A percentile compares a stretch with the other conserved stretches of the same genome.
These are phyloP conservation scores for Colletotrichum kahawae DNA, from an alignment of 2,329 filamentous ascomycete species.

Conservation along the genomic window DNA sequence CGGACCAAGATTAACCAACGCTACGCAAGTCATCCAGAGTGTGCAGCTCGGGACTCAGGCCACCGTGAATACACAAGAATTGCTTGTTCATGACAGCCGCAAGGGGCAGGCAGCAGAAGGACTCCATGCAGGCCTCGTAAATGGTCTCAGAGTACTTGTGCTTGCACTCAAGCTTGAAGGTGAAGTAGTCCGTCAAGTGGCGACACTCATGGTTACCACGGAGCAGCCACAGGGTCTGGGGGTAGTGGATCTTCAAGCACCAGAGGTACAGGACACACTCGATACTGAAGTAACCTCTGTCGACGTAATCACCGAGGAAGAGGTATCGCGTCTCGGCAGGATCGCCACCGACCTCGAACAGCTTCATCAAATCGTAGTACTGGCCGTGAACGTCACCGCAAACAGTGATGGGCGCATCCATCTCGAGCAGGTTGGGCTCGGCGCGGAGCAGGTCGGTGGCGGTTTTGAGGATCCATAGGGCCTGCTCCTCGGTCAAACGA, in stretches of 20 bases:
- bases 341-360: conserved; percentile 97
- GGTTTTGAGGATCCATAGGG: conserved; percentile 89
- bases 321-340: conserved; percentile 95
- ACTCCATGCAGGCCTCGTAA: conserved; percentile 98
- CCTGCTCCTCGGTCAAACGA: conserved; percentile 95
- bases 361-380: conserved; percentile 99
- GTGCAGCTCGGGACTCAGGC: conserved; percentile 93
- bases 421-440: conserved; percentile 96
- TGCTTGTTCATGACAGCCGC: conserved; percentile 99
- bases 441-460: conserved; percentile 86
- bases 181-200: conserved; percentile 99
- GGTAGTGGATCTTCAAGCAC: conserved; percentile 99
- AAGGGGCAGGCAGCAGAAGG: conserved; percentile 91
- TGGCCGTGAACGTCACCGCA: conserved; percentile 98
- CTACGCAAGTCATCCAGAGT: conserved; percentile 92
- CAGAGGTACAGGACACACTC: conserved; percentile 98
- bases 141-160: conserved; percentile 98
- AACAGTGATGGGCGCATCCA: conserved; percentile 99
- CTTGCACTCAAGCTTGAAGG: conserved; percentile 99
- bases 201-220: conserved; percentile 98
- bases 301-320: conserved; percentile 97
- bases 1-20: conserved; percentile 47
- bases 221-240: conserved; percentile 94
- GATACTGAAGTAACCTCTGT: conserved; percentile 98
- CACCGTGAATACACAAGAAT: conserved; percentile 97